Percentiles rank a stretch among this genome's conserved stretches.
These are phyloP conservation scores for Fimicolochytrium jonesii DNA, from an alignment of 192 early-diverging fungal species.

Conservation along the genomic window DNA sequence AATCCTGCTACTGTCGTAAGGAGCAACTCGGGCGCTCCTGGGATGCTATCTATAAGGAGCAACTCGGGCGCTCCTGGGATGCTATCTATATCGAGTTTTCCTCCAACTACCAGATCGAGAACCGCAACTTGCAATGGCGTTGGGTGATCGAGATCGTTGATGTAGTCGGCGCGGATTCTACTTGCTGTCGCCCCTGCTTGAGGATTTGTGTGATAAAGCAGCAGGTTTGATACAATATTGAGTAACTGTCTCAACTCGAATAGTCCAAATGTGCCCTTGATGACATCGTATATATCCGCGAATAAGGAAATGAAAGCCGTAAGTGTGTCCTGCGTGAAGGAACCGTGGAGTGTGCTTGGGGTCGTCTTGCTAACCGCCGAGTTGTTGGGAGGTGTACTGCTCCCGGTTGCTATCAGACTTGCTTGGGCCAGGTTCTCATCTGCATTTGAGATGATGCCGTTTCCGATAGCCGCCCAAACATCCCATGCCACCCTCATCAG, in stretches of 20 bases:
- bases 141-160: slow-evolving; percentile 52
- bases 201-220: slow-evolving; percentile 62
- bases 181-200: slow-evolving; percentile 38
- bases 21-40: slow-evolving; percentile 23
- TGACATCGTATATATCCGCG: slow-evolving; percentile 55
- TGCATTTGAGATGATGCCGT: slow-evolving; percentile 45
- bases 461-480: slow-evolving; percentile 71
- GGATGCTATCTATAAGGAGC: slow-evolving; percentile 18
- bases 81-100: slow-evolving; percentile 19
- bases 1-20: slow-evolving; percentile 29
- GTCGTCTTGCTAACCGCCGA: not conserved
- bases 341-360: slow-evolving; percentile 33
- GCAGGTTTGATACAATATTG: slow-evolving; percentile 45
- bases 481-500: slow-evolving; percentile 66
- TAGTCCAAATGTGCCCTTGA: slow-evolving; percentile 46
- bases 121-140: slow-evolving; percentile 67
- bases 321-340: slow-evolving; percentile 71
- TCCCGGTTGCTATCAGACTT: not conserved
- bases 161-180: slow-evolving; percentile 34
- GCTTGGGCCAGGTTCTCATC: slow-evolving; percentile 23
- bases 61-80: slow-evolving; percentile 29
- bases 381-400: not conserved
- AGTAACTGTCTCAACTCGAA: slow-evolving; percentile 52
- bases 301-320: slow-evolving; percentile 61
- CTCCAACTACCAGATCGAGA: slow-evolving; percentile 53